Evolutionary conservation across 108 stramenopile genomes (phyloP).

Genomic region (Phaeodactylum tricornutum): DNA sequence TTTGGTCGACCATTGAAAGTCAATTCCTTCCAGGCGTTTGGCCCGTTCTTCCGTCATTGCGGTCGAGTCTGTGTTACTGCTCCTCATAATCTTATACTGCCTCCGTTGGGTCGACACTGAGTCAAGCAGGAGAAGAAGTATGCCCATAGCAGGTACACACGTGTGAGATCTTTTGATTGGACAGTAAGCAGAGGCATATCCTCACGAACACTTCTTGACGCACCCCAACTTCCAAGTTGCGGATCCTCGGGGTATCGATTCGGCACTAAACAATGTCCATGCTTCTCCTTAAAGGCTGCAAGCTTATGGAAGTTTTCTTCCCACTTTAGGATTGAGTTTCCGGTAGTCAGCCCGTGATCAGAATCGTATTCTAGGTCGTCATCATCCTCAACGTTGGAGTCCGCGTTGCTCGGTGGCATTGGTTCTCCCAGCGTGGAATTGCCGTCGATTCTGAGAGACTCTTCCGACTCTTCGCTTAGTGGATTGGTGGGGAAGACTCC

Average conservation of each 20-base stretch:
- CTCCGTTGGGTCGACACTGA: slow-evolving; percentile 8
- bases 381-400: no score
- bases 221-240: slow-evolving; percentile 30
- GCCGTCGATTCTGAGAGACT: no score
- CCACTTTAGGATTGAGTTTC: no score
- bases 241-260: slow-evolving; percentile 27
- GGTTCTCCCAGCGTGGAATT: no score
- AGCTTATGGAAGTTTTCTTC: slow-evolving; percentile 4
- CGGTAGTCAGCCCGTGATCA: no score
- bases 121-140: not conserved
- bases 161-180: no score
- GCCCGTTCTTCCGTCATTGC: slow-evolving; percentile 18
- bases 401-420: no score
- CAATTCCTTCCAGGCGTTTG: slow-evolving; percentile 5
- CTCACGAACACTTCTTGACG: no score
- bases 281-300: not conserved
- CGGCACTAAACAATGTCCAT: slow-evolving; percentile 31
- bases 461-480: no score
- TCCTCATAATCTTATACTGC: slow-evolving; percentile 12
- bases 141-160: not conserved
- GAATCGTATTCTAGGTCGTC: no score
- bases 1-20: slow-evolving; percentile 17
- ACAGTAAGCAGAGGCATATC: no score
- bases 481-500: no score
- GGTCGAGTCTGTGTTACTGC: slow-evolving; percentile 6